Percentiles rank a stretch among this genome's conserved stretches.
These are phyloP conservation scores for Pichia cactophila DNA, from an alignment of 1,139 yeast genomes.

Conservation along the genomic window DNA sequence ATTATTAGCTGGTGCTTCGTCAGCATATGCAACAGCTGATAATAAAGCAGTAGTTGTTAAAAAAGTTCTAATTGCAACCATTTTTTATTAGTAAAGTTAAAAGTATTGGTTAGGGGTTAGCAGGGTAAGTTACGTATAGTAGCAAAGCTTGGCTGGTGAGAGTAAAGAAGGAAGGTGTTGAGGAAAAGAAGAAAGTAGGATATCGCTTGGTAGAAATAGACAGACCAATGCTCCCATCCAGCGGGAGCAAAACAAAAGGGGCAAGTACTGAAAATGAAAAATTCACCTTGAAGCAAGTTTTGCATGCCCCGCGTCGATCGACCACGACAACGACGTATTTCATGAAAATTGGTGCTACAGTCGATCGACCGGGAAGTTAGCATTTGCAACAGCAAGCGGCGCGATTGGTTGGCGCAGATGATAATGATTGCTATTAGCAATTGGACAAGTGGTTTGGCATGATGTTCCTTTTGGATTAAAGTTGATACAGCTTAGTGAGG, in stretches of 20 bases:
- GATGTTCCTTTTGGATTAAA: no score
- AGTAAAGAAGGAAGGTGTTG: background rate
- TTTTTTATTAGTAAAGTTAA: background rate
- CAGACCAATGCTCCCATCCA: background rate
- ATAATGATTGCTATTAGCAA: no score
- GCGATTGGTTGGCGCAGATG: no score
- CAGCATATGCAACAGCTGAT: constrained; percentile 15
- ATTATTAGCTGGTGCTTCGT: constrained; percentile 24
- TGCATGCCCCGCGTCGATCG: no score
- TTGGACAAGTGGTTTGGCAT: no score
- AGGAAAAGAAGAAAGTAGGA: background rate
- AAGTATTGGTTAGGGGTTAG: background rate
- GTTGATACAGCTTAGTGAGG: no score
- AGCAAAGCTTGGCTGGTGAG: background rate
- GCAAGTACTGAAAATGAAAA: background rate
- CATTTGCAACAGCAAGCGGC: no score
- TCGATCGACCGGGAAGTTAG: no score
- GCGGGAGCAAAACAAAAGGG: background rate
- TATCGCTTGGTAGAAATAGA: background rate
- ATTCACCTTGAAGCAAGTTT: no score
- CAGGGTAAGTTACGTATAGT: background rate
- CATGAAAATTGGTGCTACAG: no score
- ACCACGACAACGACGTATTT: no score
- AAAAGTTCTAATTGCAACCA: constrained; percentile 9
- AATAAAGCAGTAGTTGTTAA: constrained; percentile 2